Base-by-base conservation (phyloP, 2,329 filamentous ascomycete species). In the Penicillium concentricum region DNA sequence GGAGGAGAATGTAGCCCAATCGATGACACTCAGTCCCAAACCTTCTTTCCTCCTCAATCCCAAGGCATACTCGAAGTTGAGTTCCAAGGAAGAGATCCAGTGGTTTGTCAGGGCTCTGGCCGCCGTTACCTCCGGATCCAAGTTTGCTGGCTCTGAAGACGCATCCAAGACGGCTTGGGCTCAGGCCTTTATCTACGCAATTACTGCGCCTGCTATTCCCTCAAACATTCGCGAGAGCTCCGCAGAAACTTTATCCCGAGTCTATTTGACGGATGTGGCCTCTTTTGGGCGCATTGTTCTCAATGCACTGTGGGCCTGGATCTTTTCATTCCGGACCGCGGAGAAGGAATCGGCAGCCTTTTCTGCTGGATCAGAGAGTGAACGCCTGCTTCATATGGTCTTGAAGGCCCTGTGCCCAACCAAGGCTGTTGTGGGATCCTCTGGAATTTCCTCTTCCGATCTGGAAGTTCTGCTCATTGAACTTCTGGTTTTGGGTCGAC, bases 1-100 rank as follows among this genome's bases (percentile, higher is more conserved):
- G 64, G 75, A 83, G 41, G 69, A 81, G 3, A 72, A 92, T 26
- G 72, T 82, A 24, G 83, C 86, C 48, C 86, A 91, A 65, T 85
- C 85, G 12, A 80, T 96, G 58, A 81, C 82, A 2, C 73, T 87
- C 37, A 86, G 87, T n/a, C 87, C 90, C 0, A 96, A 96, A 71
- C 87, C 90, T 15, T 96, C 93, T 0, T 94, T 96, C 72, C 78
- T 97, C 20, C 81, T 97, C 6, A 96, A 90, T 67, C 83, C 89
- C 34, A 88, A 90, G 59, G 85, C 96, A 5, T 97, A 94, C 74
- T 87, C 87, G 37, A 97, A 96, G 69, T 69, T 96, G 24, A 81
- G 82, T 2, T 76, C 81, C 0, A 86, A 88, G 54, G 89, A 92
- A 51, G 94, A 99, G 66, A 79, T 92, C 20, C 80, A 79, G 52